Evolutionary conservation across 2,329 filamentous ascomycete genomes (phyloP).

Genomic region (Calonectria multiphialidica): DNA sequence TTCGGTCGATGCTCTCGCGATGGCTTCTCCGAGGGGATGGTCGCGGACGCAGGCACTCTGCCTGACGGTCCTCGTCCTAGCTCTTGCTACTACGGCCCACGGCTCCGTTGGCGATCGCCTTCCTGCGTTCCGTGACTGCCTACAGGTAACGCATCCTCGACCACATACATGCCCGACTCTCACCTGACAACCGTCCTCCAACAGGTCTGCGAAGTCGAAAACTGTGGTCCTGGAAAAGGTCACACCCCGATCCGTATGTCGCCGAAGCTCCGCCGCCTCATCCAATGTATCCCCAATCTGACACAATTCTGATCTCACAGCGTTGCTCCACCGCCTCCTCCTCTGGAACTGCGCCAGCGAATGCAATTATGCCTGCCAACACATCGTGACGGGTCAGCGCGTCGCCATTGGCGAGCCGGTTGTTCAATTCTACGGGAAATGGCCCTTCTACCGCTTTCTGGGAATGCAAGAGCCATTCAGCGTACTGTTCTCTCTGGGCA

Average conservation of each 20-base stretch:
- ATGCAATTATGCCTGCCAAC: slow-evolving; percentile 98
- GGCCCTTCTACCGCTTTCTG: slow-evolving; percentile 92
- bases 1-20: slow-evolving; percentile 47
- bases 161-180: background rate
- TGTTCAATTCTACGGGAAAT: slow-evolving; percentile 98
- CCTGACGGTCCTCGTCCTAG: slow-evolving; percentile 51
- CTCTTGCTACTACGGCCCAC: slow-evolving; percentile 59
- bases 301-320: slow-evolving; percentile 57
- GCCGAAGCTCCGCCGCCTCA: slow-evolving; percentile 10
- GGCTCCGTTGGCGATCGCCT: slow-evolving; percentile 88
- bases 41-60: slow-evolving; percentile 46
- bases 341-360: slow-evolving; percentile 93
- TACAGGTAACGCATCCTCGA: slow-evolving; percentile 69
- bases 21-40: slow-evolving; percentile 49
- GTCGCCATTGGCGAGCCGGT: slow-evolving; percentile 74
- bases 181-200: slow-evolving; percentile 25
- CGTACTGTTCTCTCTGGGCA: slow-evolving; percentile 92
- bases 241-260: slow-evolving; percentile 77
- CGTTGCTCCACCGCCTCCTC: slow-evolving; percentile 85
- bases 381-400: slow-evolving; percentile 84
- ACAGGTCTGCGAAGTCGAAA: slow-evolving; percentile 84
- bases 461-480: slow-evolving; percentile 96
- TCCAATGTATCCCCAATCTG: slow-evolving; percentile 30
- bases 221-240: slow-evolving; percentile 75
- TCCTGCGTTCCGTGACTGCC: slow-evolving; percentile 88